A percentile compares a stretch with the other conserved stretches of the same genome.
phyloP scores from a whole-genome alignment of 495 filamentous ascomycete genomes.

The Talaromyces liani region DNA sequence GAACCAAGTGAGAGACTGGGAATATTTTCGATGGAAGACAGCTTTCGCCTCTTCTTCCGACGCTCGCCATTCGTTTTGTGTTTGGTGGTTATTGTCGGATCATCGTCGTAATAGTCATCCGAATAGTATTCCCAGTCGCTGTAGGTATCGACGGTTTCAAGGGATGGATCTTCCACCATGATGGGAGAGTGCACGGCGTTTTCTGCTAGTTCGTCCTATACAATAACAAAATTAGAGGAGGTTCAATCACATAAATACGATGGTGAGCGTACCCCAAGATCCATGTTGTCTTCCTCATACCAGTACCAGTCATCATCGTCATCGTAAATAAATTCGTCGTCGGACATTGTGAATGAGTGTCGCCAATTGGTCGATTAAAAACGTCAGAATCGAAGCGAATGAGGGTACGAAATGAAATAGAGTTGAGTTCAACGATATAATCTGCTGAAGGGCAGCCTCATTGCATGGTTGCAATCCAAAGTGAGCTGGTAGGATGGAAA shows the following conservation, averaged over 20 bases:
- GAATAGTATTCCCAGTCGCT: constrained; percentile 45
- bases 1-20: constrained; percentile 6
- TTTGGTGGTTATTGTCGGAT: constrained; percentile 23
- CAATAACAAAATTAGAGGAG: background rate
- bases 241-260: background rate
- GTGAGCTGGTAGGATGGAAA: background rate
- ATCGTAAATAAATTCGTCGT: constrained; percentile 43
- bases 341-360: constrained; percentile 28
- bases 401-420: background rate
- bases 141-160: constrained; percentile 35
- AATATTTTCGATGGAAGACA: background rate
- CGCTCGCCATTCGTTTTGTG: constrained; percentile 12
- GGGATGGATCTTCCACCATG: constrained; percentile 31
- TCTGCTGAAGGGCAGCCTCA: background rate
- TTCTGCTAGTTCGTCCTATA: constrained; percentile 42
- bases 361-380: background rate
- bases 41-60: constrained; percentile 11
- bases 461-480: background rate
- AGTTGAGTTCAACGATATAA: background rate
- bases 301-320: constrained; percentile 33
- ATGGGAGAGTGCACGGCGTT: constrained; percentile 35
- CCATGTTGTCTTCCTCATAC: constrained; percentile 34
- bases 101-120: constrained; percentile 45
- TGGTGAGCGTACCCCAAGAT: constrained; percentile 30
- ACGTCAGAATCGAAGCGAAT: background rate